A percentile compares a stretch with the other conserved stretches of the same genome.
phyloP scores from a whole-genome alignment of 179 eudicot genomes.

The Patellifolia procumbens region DNA sequence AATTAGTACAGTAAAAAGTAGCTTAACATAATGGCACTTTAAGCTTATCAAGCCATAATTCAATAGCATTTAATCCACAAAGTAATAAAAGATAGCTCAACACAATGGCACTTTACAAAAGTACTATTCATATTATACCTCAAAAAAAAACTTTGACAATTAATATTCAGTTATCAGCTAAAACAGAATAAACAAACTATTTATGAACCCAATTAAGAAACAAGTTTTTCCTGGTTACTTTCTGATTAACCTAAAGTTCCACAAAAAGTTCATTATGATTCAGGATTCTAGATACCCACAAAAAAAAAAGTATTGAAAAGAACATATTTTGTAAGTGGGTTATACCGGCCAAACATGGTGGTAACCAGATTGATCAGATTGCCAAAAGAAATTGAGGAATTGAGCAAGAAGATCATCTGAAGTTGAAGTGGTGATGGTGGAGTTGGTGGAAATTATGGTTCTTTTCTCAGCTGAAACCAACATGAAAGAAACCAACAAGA shows the following conservation, averaged over 20 bases:
- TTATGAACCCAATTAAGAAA: background rate
- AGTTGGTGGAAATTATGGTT: conserved; percentile 13
- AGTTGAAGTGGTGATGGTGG: background rate
- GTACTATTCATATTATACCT: background rate
- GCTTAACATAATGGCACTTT: too few relatives aligned
- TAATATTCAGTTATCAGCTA: background rate
- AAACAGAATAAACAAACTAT: background rate
- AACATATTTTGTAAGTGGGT: background rate
- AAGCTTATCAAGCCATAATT: too few relatives aligned
- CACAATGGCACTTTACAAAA: too few relatives aligned
- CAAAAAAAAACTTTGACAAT: too few relatives aligned
- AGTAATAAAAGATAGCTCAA: too few relatives aligned
- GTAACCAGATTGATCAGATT: conserved; percentile 55
- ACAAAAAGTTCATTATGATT: background rate
- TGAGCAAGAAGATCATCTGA: conserved; percentile 23
- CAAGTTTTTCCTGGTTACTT: background rate
- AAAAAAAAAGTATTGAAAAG: background rate
- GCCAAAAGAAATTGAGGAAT: conserved; percentile 57
- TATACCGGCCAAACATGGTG: conserved; percentile 93
- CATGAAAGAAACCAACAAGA: conserved; percentile 48
- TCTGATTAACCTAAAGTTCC: background rate
- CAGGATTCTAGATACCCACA: conserved; percentile 2
- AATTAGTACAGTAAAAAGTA: too few relatives aligned
- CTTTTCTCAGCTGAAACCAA: conserved; percentile 63
- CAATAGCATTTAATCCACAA: too few relatives aligned